These are phyloP conservation scores for Carex sylvatica DNA, from an alignment of 202 grass and related monocot species.

Conservation along the genomic window DNA sequence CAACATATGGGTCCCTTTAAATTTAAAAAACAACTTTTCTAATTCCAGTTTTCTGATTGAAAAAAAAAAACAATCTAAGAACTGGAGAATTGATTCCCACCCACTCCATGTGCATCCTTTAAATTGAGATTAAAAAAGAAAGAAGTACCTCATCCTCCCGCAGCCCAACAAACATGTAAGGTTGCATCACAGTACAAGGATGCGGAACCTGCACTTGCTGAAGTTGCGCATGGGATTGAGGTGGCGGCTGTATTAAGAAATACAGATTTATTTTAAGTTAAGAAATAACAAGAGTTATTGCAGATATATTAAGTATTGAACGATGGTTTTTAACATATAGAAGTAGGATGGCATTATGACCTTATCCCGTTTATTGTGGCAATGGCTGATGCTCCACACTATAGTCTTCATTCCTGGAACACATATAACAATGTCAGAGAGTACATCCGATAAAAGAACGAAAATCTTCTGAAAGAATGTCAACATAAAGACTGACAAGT, in stretches of 20 bases:
- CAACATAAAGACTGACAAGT: neutral
- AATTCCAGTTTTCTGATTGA: neutral
- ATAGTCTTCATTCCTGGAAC: slow-evolving; percentile 97
- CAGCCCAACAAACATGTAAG: slow-evolving; percentile 74
- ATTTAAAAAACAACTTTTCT: neutral
- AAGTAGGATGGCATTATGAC: slow-evolving; percentile 30
- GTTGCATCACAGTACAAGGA: slow-evolving; percentile 68
- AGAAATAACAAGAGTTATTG: neutral
- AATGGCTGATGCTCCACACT: slow-evolving; percentile 99
- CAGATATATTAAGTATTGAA: neutral
- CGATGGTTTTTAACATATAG: slow-evolving; percentile 16
- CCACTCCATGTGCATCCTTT: neutral
- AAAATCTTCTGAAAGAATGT: slow-evolving; percentile 1
- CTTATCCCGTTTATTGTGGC: slow-evolving; percentile 83
- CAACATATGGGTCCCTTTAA: neutral
- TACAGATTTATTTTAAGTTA: slow-evolving; percentile 21
- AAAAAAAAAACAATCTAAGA: neutral
- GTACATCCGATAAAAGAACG: slow-evolving; percentile 31
- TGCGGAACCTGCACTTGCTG: slow-evolving; percentile 52
- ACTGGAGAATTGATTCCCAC: neutral
- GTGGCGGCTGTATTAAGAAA: slow-evolving; percentile 58
- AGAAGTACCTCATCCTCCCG: slow-evolving; percentile 83
- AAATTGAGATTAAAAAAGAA: slow-evolving; percentile 32
- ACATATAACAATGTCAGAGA: slow-evolving; percentile 20
- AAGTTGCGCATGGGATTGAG: slow-evolving; percentile 41